Base-by-base conservation (phyloP, 768 basidiomycete species). In the Lyophyllum atratum region DNA sequence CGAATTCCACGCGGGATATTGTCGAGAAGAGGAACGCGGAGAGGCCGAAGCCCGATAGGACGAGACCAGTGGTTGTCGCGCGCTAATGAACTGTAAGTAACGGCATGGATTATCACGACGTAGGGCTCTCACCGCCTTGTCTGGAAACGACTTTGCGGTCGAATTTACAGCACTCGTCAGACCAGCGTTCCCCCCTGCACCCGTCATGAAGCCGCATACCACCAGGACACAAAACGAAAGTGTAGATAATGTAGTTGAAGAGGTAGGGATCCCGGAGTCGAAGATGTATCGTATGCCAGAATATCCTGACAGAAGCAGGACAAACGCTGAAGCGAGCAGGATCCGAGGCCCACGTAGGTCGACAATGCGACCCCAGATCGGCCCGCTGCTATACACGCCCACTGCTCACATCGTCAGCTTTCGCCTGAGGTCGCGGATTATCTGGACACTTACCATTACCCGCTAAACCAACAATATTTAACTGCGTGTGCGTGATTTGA, bases 1-100 rank as follows among this genome's bases (percentile, higher is more conserved):
- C 85, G 64, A 86, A 95, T 42, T 87, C 68, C 0, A 82, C 65
- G 54, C 88, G 86, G 0, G 92, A 85, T 34, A 95, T 72, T 1
- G 85, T 80, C 12, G 92, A 90, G 72, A 95, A 97, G 59, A 91
- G 77, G 76, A 96, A 96, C 0, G 95, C 95, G 0, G 92, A 94
- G 15, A 98, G 83, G 0, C 95, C 94, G 60, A 92, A 94, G 29
- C 92, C 94, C 0, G 92, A 92, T 19, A 94, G 72, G 31, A 95
- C 93, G 9, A 93, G 68, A 1, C 89, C 88, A 0, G 89, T 92
- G 9, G 85, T 82, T 0, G 85, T 85, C 11, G 87, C 93, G 19
- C 93, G 80, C 89, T 92, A 53, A n/a, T 15, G 29, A 49, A 29
- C 43, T 46, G 22, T 54, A 37, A 54, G 22, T 15, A 37, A 54